Evolutionary conservation across 169 alveolate genomes (phyloP), one percentile per base, ranked within the genome.

Genomic region (Plasmodium gonderi): DNA sequence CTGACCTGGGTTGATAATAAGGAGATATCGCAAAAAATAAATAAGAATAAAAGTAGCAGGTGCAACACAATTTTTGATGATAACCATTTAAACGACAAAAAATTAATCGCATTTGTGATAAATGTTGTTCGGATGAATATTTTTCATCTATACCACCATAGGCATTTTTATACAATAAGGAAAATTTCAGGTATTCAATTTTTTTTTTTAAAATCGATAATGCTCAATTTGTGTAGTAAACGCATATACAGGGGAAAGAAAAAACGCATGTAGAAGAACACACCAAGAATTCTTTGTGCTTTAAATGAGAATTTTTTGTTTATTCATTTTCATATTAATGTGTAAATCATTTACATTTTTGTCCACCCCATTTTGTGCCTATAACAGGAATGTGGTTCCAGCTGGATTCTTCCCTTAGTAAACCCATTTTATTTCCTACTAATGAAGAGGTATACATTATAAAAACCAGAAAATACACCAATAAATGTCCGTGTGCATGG

Each of bases 151-250:
- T 87, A 87, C 72, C 78, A 87, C 3, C 93, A 87, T 67, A 77
- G 93, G 40, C 93, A 87, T 77, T 87, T 87, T 87, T 87, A 87
- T 38, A 20, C 93, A 7, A 76, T 87, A 87, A 75, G 93, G 68
- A 87, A 87, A 87, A 87, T 87, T 60, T 74, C 93, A 87, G 93
- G 93, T 87, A 67, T 76, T 42, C 7, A 64, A 64, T 3, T 64
- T n/a, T 77, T 45, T 45, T 3, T 69, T 83, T 38, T 38, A 12
- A 6, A 79, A 2, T 14, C 40, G 72, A 23, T 23, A 7, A 36
- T 23, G 72, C 36, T 12, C 36, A 0, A 1, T 23, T 20, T 33
- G 68, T n/a, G 44, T 11, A 20, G 65, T 47, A 33, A 23, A 77
- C 33, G 69, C 38, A 44, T 75, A 75, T 75, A 60, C 44, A 40